phyloP scores from a whole-genome alignment of 169 alveolate genomes.

The Perkinsus olseni region DNA sequence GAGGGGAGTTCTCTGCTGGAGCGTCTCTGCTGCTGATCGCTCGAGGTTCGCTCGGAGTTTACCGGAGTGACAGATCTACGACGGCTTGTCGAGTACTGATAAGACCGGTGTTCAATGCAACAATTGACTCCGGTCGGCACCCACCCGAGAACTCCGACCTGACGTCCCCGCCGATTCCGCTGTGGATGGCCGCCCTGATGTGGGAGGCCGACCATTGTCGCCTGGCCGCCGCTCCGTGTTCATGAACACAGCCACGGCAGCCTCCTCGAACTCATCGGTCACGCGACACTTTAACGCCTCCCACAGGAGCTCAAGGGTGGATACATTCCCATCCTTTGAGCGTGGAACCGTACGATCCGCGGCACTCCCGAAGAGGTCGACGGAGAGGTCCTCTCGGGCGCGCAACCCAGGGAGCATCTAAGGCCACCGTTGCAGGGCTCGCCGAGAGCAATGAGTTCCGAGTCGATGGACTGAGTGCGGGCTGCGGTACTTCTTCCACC shows the following conservation, averaged over 20 bases:
- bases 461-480: too few species aligned
- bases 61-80: not conserved
- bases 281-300: not conserved
- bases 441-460: too few species aligned
- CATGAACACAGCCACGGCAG: too few species aligned
- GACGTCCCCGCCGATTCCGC: not conserved
- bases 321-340: not conserved
- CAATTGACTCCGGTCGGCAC: not conserved
- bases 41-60: not conserved
- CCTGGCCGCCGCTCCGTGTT: not conserved
- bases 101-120: too few species aligned
- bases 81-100: not conserved
- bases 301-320: not conserved
- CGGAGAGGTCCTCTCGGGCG: too few species aligned
- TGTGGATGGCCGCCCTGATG: too few species aligned
- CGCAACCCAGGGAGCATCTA: too few species aligned
- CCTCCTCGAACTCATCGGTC: not conserved
- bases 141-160: not conserved
- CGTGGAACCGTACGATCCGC: not conserved
- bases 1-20: not conserved
- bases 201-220: too few species aligned
- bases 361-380: too few species aligned
- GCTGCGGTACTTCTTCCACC: too few species aligned
- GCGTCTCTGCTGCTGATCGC: not conserved
- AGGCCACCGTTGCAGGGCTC: too few species aligned